These are phyloP conservation scores for Sisymbrium altissimum DNA, from an alignment of 345 rosid species.

Conservation along the genomic window DNA sequence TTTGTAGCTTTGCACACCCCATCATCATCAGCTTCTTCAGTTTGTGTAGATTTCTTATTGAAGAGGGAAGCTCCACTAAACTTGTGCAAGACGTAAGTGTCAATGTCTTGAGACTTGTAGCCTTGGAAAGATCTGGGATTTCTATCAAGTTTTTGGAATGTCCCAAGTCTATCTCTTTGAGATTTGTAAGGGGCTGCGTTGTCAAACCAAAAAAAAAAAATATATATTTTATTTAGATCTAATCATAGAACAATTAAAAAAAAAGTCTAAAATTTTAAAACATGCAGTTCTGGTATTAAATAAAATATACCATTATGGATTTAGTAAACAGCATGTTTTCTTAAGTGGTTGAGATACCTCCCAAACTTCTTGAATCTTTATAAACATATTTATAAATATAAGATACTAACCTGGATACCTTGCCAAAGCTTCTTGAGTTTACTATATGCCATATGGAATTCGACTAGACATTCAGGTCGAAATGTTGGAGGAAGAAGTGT, in stretches of 20 bases:
- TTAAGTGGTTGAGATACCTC: background rate
- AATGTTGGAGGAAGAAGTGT: slow-evolving; percentile 19
- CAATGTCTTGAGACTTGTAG: slow-evolving; percentile 17
- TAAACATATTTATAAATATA: too few relatives aligned
- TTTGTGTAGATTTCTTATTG: slow-evolving; percentile 9
- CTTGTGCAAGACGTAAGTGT: background rate
- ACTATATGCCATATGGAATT: background rate
- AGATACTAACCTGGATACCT: slow-evolving; percentile 20
- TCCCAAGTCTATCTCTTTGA: slow-evolving; percentile 22
- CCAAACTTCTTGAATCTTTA: too few relatives aligned
- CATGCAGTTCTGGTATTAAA: too few relatives aligned
- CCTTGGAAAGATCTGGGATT: slow-evolving; percentile 29
- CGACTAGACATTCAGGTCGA: background rate
- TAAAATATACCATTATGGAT: too few relatives aligned
- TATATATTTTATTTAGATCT: background rate
- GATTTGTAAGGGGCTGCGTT: slow-evolving; percentile 20
- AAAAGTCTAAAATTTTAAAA: background rate
- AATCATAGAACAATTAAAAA: background rate
- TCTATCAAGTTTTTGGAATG: background rate
- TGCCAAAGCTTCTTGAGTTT: slow-evolving; percentile 26
- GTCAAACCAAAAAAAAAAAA: background rate
- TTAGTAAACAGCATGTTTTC: background rate
- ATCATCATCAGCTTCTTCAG: background rate
- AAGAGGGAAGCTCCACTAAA: slow-evolving; percentile 22
- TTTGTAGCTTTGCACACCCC: background rate